Evolutionary conservation across 2,329 filamentous ascomycete genomes (phyloP).

Genomic region (Venturia aucupariae): DNA sequence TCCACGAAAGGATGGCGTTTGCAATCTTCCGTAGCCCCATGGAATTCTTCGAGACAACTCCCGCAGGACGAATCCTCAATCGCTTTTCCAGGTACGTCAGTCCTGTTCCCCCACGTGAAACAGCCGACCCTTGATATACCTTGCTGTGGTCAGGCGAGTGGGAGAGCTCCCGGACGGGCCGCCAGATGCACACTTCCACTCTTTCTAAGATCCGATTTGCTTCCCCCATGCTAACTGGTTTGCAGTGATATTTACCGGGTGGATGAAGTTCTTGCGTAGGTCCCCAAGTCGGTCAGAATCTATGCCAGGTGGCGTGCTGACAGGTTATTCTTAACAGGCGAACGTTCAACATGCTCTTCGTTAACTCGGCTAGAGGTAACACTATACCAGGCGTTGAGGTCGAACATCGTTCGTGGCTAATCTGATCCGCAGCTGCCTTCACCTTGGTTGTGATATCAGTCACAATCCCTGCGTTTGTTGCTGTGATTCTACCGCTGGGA

Average conservation of each 20-base stretch:
- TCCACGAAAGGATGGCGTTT: constrained; percentile 94
- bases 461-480: constrained; percentile 69
- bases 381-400: constrained; percentile 16
- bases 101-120: not conserved
- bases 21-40: constrained; percentile 97
- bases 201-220: not conserved
- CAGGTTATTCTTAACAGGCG: constrained; percentile 36
- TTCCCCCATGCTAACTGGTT: not conserved
- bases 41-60: constrained; percentile 98
- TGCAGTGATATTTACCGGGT: constrained; percentile 45
- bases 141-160: not conserved
- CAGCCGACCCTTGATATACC: not conserved
- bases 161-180: not conserved
- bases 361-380: constrained; percentile 40
- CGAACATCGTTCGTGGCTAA: constrained; percentile 22
- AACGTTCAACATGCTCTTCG: constrained; percentile 84
- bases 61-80: constrained; percentile 88
- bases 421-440: constrained; percentile 47
- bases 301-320: not conserved
- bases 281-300: constrained; percentile 16
- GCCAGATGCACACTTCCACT: not conserved
- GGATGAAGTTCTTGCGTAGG: constrained; percentile 77
- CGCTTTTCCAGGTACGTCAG: constrained; percentile 73
- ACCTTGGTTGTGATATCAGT: constrained; percentile 79
- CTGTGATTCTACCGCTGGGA: constrained; percentile 71